A percentile compares a stretch with the other conserved stretches of the same genome.
These are phyloP conservation scores for Amanita jacksonii DNA, from an alignment of 768 basidiomycete genomes.

Conservation along the genomic window DNA sequence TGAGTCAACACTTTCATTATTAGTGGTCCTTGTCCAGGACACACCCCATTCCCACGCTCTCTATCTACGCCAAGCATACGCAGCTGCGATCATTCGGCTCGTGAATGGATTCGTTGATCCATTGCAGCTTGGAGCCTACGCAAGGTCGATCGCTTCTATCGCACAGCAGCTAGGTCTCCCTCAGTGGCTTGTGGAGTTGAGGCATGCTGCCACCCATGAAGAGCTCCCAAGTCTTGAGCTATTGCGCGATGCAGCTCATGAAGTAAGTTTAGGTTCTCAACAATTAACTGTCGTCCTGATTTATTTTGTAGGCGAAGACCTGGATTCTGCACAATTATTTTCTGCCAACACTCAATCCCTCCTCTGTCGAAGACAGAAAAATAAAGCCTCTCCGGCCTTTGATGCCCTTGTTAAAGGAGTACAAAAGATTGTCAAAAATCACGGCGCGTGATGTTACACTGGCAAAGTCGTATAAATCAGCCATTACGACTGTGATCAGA, in stretches of 20 bases:
- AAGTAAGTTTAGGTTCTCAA: constrained; percentile 32
- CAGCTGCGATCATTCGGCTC: constrained; percentile 74
- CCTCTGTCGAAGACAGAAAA: constrained; percentile 22
- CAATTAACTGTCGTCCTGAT: neutral
- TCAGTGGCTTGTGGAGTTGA: constrained; percentile 80
- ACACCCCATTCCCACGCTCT: constrained; percentile 27
- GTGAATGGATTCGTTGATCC: constrained; percentile 96
- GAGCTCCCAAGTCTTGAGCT: constrained; percentile 80
- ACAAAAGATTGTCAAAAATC: constrained; percentile 60
- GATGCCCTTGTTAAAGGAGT: constrained; percentile 57
- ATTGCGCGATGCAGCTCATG: constrained; percentile 64
- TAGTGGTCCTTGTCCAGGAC: constrained; percentile 55
- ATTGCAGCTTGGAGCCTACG: constrained; percentile 80
- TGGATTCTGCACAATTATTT: constrained; percentile 88
- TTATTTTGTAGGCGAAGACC: constrained; percentile 48
- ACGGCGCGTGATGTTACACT: constrained; percentile 59
- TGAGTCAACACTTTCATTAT: constrained; percentile 57
- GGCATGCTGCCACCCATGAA: constrained; percentile 95
- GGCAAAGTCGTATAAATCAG: constrained; percentile 36
- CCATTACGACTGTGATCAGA: constrained; percentile 40
- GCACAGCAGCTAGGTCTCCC: constrained; percentile 83
- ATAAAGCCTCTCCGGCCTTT: constrained; percentile 40
- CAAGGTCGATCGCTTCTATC: constrained; percentile 83
- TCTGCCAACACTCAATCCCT: constrained; percentile 60
- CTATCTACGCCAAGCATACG: constrained; percentile 65